phyloP scores from a whole-genome alignment of 2,329 filamentous ascomycete species.

The Colletotrichum phormii region DNA sequence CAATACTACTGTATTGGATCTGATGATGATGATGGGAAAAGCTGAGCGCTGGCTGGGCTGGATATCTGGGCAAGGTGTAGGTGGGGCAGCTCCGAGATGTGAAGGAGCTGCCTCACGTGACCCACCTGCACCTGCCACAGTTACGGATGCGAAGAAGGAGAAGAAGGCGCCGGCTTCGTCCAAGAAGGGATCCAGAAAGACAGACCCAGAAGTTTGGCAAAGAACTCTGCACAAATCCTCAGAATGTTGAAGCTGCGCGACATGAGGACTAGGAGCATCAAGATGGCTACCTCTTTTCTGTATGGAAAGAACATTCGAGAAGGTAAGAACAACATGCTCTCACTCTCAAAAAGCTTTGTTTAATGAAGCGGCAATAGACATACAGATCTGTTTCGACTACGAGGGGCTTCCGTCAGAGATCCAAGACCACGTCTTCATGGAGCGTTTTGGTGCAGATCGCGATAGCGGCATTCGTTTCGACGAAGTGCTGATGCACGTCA shows the following conservation, averaged over 20 bases:
- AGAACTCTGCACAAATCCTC: neutral
- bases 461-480: conserved; percentile 39
- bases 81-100: too few species aligned
- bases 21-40: too few species aligned
- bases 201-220: neutral
- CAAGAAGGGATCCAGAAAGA: neutral
- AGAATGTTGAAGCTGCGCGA: conserved; percentile 39
- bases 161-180: neutral
- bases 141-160: neutral
- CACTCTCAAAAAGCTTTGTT: neutral
- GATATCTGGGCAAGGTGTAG: too few species aligned
- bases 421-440: conserved; percentile 32
- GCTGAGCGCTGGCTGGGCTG: too few species aligned
- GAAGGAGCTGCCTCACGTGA: too few species aligned
- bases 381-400: conserved; percentile 42
- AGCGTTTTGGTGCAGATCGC: conserved; percentile 28
- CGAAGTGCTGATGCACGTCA: conserved; percentile 43
- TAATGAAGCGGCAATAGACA: conserved; percentile 27
- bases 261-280: conserved; percentile 40
- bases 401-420: conserved; percentile 24
- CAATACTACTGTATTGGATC: too few species aligned
- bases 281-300: conserved; percentile 41
- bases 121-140: too few species aligned
- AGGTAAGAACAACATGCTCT: neutral
- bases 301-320: conserved; percentile 39